These are phyloP conservation scores for Ustilago nuda DNA, from an alignment of 1,284 basidiomycete species.

Conservation along the genomic window DNA sequence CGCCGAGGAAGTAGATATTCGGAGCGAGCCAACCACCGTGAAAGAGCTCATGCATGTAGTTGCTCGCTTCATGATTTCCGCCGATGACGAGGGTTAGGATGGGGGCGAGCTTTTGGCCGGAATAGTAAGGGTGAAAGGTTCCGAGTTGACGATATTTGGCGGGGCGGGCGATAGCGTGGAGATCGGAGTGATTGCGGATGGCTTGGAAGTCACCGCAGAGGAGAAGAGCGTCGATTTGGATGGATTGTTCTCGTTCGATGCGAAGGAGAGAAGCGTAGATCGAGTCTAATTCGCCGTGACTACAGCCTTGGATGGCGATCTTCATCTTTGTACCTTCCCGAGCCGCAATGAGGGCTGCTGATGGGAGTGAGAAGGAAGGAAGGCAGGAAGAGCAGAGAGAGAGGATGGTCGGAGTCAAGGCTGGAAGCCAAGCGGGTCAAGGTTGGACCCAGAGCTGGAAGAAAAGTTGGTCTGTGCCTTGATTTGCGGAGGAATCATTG, in stretches of 20 bases:
- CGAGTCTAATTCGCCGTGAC: conserved; percentile 76
- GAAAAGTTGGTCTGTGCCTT: conserved; percentile 2
- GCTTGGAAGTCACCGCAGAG: conserved; percentile 93
- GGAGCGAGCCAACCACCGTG: conserved; percentile 79
- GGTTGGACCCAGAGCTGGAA: conserved; percentile 3
- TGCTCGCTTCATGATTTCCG: conserved; percentile 97
- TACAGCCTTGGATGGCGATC: conserved; percentile 94
- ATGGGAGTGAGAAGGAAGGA: neutral
- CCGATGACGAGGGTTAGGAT: conserved; percentile 93
- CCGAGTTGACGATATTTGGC: conserved; percentile 87
- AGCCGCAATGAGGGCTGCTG: too few relatives aligned
- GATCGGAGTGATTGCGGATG: conserved; percentile 84
- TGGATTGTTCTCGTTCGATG: conserved; percentile 76
- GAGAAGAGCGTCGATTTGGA: conserved; percentile 84
- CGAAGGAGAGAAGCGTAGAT: conserved; percentile 83
- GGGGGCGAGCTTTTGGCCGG: conserved; percentile 82
- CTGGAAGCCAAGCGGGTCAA: neutral
- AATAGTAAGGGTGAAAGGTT: conserved; percentile 81
- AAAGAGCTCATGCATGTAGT: conserved; percentile 95
- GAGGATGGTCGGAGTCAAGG: too few relatives aligned
- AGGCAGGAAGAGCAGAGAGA: too few relatives aligned
- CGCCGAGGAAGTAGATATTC: conserved; percentile 95
- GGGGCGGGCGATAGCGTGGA: conserved; percentile 90
- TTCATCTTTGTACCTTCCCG: conserved; percentile 65
- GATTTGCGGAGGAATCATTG: neutral